Conservation (phyloP, 148 eudicot genomes). For the Selenicereus undatus region DNA sequence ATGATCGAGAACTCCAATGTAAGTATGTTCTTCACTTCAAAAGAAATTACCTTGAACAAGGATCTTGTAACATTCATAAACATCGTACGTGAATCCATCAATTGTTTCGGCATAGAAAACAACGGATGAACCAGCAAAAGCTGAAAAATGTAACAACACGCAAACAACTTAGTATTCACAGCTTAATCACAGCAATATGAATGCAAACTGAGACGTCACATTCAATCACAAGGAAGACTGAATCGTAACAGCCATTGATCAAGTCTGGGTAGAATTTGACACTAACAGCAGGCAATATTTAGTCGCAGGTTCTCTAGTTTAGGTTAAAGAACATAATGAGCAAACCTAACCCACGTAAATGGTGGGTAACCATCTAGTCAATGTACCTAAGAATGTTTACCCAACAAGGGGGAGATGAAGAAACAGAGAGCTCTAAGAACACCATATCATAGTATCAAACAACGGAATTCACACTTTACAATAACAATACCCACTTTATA, state of each 20-base stretch:
- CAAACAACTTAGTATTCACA: neutral
- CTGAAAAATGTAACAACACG: slow-evolving; percentile 42
- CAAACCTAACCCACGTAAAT: too few species aligned
- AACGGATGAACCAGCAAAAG: slow-evolving; percentile 65
- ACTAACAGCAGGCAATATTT: slow-evolving; percentile 11
- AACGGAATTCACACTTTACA: neutral
- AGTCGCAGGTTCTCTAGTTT: neutral
- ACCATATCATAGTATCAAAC: neutral
- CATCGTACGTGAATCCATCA: slow-evolving; percentile 33
- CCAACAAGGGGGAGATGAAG: too few species aligned
- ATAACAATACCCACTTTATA: neutral
- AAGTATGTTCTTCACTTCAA: neutral
- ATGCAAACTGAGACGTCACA: neutral
- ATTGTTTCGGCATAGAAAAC: slow-evolving; percentile 54
- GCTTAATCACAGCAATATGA: neutral
- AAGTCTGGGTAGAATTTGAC: neutral
- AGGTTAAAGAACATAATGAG: too few species aligned
- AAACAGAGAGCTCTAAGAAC: neutral
- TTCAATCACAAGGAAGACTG: neutral
- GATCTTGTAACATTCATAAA: slow-evolving; percentile 50
- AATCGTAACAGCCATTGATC: too few species aligned
- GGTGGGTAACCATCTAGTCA: too few species aligned
- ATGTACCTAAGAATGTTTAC: too few species aligned
- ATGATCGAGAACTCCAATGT: neutral
- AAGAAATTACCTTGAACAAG: slow-evolving; percentile 72